Evolutionary conservation across 148 eudicot genomes (phyloP).

Genomic region (Rhododendron ferrugineum): DNA sequence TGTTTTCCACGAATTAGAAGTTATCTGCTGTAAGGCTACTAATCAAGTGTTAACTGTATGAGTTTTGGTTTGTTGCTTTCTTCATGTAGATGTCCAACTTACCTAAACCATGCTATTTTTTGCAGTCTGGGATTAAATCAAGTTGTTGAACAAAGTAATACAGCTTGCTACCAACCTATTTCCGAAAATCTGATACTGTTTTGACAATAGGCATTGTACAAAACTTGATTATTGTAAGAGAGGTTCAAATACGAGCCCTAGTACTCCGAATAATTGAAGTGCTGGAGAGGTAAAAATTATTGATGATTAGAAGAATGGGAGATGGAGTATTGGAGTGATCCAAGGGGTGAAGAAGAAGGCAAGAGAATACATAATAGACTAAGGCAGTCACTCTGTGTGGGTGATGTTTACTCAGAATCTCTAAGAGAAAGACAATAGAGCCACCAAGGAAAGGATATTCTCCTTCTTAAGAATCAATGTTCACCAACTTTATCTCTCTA

Average conservation of each 20-base stretch:
- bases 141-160: not conserved
- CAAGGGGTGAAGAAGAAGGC: too few relatives aligned
- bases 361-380: not conserved
- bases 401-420: too few relatives aligned
- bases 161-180: not conserved
- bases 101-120: not conserved
- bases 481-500: not conserved
- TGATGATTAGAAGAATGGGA: not conserved
- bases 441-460: not conserved
- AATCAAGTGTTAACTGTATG: not conserved
- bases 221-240: not conserved
- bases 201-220: not conserved
- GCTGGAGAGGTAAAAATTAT: too few relatives aligned
- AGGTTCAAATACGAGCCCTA: too few relatives aligned
- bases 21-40: not conserved
- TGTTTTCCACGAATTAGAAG: not conserved
- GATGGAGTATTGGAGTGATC: not conserved
- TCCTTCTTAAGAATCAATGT: not conserved
- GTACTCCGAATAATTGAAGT: too few relatives aligned
- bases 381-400: not conserved
- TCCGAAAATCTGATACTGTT: not conserved
- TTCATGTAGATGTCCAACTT: not conserved
- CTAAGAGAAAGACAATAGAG: not conserved
- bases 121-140: not conserved
- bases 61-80: not conserved